phyloP scores from a whole-genome alignment of 352 stramenopile species.

The Pythium diclinum region DNA sequence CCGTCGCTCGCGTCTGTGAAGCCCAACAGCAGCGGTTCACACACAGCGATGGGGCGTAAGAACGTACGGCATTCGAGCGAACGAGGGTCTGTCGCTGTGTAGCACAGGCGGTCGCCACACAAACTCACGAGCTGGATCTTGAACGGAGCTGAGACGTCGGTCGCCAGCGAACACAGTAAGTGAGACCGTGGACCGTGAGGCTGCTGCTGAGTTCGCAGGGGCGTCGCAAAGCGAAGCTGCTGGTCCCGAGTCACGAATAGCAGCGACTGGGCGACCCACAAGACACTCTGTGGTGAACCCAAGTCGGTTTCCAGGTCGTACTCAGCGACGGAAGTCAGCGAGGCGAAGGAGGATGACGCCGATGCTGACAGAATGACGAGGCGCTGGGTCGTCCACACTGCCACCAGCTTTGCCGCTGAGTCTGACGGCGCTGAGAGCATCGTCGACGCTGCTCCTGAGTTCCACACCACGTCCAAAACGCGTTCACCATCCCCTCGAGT shows the following conservation, averaged over 20 bases:
- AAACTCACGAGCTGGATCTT: slow-evolving; percentile 41
- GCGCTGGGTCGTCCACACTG: slow-evolving; percentile 52
- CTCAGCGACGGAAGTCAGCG: slow-evolving; percentile 32
- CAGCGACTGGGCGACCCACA: slow-evolving; percentile 73
- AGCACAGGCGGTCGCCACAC: slow-evolving; percentile 57
- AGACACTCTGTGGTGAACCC: slow-evolving; percentile 38
- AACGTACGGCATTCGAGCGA: slow-evolving; percentile 39
- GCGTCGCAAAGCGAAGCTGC: slow-evolving; percentile 63
- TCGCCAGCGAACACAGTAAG: slow-evolving; percentile 35
- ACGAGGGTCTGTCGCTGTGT: slow-evolving; percentile 35
- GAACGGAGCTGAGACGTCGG: slow-evolving; percentile 20
- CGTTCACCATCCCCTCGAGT: slow-evolving; percentile 36
- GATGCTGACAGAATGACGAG: slow-evolving; percentile 50
- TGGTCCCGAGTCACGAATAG: slow-evolving; percentile 46
- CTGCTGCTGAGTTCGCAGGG: slow-evolving; percentile 20
- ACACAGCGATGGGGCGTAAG: slow-evolving; percentile 45
- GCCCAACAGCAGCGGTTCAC: slow-evolving; percentile 50
- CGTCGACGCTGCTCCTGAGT: slow-evolving; percentile 13
- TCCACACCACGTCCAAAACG: slow-evolving; percentile 57
- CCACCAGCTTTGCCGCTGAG: slow-evolving; percentile 27
- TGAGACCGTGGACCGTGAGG: slow-evolving; percentile 3
- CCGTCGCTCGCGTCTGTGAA: slow-evolving; percentile 30
- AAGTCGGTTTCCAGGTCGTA: slow-evolving; percentile 42
- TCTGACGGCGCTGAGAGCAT: not conserved
- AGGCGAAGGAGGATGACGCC: slow-evolving; percentile 21